Evolutionary conservation across 2,329 filamentous ascomycete species (phyloP).

Genomic region (Trichoderma lentiforme): DNA sequence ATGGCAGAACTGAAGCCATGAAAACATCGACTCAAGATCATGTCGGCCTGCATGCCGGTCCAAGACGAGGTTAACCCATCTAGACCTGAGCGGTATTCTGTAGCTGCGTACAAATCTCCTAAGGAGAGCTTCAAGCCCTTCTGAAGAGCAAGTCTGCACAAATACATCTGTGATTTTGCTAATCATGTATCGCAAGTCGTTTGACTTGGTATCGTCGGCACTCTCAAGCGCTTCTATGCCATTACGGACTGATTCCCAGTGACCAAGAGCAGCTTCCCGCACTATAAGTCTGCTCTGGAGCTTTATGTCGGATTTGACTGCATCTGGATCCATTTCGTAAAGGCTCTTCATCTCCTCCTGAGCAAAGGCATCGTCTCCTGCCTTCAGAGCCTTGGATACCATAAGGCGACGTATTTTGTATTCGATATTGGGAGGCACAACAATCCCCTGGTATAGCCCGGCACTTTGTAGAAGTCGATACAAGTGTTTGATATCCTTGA

Average conservation of each 20-base stretch:
- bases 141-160: constrained; percentile 24
- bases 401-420: constrained; percentile 32
- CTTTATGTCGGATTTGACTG: constrained; percentile 25
- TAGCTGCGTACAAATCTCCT: constrained; percentile 27
- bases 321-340: constrained; percentile 21
- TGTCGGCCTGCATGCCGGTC: constrained; percentile 31
- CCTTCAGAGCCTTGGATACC: constrained; percentile 27
- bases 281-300: constrained; percentile 29
- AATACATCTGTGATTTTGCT: constrained; percentile 35
- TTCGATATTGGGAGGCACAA: constrained; percentile 23
- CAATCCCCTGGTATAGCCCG: constrained; percentile 27
- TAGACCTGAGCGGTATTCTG: constrained; percentile 27
- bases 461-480: constrained; percentile 29
- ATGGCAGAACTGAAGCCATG: constrained; percentile 34
- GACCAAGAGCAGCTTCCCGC: constrained; percentile 28
- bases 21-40: constrained; percentile 27
- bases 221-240: constrained; percentile 25
- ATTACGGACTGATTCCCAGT: constrained; percentile 27
- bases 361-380: constrained; percentile 28
- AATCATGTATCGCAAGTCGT: constrained; percentile 28
- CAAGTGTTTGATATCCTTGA: constrained; percentile 25
- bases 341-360: constrained; percentile 27
- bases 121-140: constrained; percentile 31
- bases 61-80: constrained; percentile 31
- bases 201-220: constrained; percentile 19